Base-by-base conservation (phyloP, 345 rosid species). In the Leavenworthia alabamica region DNA sequence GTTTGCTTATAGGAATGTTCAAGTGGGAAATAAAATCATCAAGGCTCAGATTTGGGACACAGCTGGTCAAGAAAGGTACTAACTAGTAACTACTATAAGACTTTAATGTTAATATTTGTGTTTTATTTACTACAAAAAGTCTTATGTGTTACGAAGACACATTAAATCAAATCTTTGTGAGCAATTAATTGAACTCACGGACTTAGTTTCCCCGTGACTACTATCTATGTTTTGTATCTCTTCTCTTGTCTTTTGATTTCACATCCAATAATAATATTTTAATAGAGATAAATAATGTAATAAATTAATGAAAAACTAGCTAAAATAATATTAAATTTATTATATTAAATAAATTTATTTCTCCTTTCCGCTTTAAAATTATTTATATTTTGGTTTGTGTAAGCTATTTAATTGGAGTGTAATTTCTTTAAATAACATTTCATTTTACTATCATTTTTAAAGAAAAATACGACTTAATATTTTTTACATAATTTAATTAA, bases 31-130 rank as follows among this genome's bases (percentile, higher is more conserved):
- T 24, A 89, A 89, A 70, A 77, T 84, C 78, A 84, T 89, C 81
- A 89, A 84, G 50, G 91, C 94, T 66, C 96, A 89, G 67, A 81
- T 89, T 70, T 89, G 96, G 96, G 96, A 89, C 73, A 89, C 96
- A 1, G 96, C 96, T n/a, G 94, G 96, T n/a, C 96, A 89, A 74
- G 96, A 89, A 81, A 89, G 96, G 96, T 89, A 81, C 41, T n/a
- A n/a, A n/a, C n/a, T n/a, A n/a, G n/a, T n/a, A n/a, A n/a, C n/a
- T 89, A 81, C 41, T 37, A 6, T 37, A n/a, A 37, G 15, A 7
- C 6, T 55, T 24, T 1, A 32, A 15, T 16, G 5, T 32, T 29
- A n/a, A n/a, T n/a, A 7, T 20, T 1, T 42, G n/a, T 17, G 24
- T 17, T 42, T 4, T 36, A 36, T 36, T 36, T 36, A 36, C 16